Evolutionary conservation across 2,329 filamentous ascomycete species (phyloP).

Genomic region (Teratosphaeria nubilosa): DNA sequence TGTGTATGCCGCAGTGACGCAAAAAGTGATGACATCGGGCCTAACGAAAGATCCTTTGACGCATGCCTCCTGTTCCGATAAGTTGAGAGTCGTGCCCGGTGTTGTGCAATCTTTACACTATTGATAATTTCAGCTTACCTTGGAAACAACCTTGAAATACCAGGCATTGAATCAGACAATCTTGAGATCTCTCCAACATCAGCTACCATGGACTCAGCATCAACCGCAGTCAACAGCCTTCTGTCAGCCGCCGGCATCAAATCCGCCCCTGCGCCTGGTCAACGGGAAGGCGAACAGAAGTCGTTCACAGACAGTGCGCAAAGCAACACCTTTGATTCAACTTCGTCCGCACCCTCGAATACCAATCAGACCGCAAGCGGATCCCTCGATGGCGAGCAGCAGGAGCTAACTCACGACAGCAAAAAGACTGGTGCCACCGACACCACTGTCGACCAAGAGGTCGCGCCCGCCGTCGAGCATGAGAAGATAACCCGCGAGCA

Average conservation of each 20-base stretch:
- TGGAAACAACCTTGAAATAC: background rate
- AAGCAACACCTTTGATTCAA: background rate
- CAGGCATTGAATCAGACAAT: too few relatives aligned
- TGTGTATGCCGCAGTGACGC: background rate
- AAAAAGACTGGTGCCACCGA: constrained; percentile 6
- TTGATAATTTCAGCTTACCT: background rate
- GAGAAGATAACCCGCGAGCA: constrained; percentile 8
- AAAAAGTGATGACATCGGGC: background rate
- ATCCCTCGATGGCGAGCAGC: background rate
- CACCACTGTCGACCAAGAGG: constrained; percentile 10
- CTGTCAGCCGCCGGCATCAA: constrained; percentile 1
- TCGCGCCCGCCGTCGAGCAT: constrained; percentile 15
- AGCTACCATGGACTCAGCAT: constrained; percentile 3
- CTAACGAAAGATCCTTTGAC: background rate
- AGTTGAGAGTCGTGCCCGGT: background rate
- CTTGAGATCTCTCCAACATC: background rate
- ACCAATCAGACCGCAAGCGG: background rate
- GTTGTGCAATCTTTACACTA: background rate
- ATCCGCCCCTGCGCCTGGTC: background rate
- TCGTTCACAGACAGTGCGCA: background rate
- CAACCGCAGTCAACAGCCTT: constrained; percentile 3
- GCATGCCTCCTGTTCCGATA: background rate
- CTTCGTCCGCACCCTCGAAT: background rate
- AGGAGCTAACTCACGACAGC: background rate
- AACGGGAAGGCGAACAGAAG: background rate